Evolutionary conservation across 441 rosid species (phyloP).

Genomic region (Adansonia madagascariensis): DNA sequence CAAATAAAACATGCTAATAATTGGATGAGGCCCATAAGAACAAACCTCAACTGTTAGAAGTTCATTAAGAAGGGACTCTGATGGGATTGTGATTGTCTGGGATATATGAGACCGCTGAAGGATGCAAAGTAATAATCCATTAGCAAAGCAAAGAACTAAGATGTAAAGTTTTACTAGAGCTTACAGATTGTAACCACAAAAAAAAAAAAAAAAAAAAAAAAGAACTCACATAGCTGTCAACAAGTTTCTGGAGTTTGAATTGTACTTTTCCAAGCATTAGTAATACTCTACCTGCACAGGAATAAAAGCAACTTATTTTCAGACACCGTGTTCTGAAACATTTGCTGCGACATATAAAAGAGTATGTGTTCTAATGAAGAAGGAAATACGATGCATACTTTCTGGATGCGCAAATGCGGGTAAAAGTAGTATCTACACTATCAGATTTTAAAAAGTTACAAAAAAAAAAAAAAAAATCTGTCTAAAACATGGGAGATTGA

Average conservation of each 20-base stretch:
- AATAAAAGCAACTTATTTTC: slow-evolving; percentile 29
- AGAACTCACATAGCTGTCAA: slow-evolving; percentile 68
- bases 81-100: slow-evolving; percentile 70
- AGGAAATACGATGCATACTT: not conserved
- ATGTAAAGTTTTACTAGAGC: slow-evolving; percentile 17
- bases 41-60: slow-evolving; percentile 79
- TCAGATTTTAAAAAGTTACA: not conserved
- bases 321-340: slow-evolving; percentile 28
- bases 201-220: not conserved
- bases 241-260: slow-evolving; percentile 66
- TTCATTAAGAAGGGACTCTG: slow-evolving; percentile 85
- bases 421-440: not conserved
- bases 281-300: slow-evolving; percentile 61
- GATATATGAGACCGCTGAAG: slow-evolving; percentile 68
- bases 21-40: slow-evolving; percentile 27
- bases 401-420: not conserved
- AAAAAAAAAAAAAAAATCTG: not conserved
- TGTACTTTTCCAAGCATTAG: slow-evolving; percentile 79
- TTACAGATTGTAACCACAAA: not conserved
- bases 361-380: not conserved
- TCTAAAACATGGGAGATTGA: not conserved
- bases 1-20: slow-evolving; percentile 13
- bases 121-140: slow-evolving; percentile 52
- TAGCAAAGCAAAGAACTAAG: slow-evolving; percentile 24
- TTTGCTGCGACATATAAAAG: not conserved